Evolutionary conservation across 352 stramenopile genomes (phyloP), one percentile per base, ranked within the genome.

Genomic region (Phytophthora pinifolia): DNA sequence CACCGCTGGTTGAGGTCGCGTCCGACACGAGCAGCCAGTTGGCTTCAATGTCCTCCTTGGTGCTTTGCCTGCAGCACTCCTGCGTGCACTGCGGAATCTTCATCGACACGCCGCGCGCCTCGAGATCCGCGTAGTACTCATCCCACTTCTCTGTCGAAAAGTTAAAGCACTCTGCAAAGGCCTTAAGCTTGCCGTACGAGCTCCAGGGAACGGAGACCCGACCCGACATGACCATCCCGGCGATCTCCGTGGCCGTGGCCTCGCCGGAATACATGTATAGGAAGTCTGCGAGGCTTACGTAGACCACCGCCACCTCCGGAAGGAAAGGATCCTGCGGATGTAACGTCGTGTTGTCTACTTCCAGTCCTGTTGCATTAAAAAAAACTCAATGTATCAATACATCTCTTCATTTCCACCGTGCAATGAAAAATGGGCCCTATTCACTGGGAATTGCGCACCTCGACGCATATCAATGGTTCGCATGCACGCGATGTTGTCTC

Each of bases 201-300:
- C 71, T 89, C 83, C 83, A 94, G n/a, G 81, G 69, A 33, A 94
- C 79, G 2, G 76, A 86, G 44, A 94, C 83, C n/a, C 82, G 82
- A 22, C 83, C 83, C 9, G 83, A 92, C 77, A 94, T 89, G 64
- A 82, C 83, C 76, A 94, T 89, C 10, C 81, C 72, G 0, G 83
- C 83, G 36, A 94, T 94, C 59, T 94, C 83, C 15, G 73, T 71
- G 1, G 83, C 77, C 1, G 77, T 88, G 4, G 82, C 78, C 25
- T 92, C 77, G 37, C 83, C 83, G 31, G 81, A 90, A 68, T 94
- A 94, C 83, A 94, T 94, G 72, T 85, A 91, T 38, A 94, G 61
- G 45, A 94, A 94, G 46, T 94, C 83, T 2, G 76, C 74, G 1
- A 94, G 65, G 52, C 76, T 90, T 41, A 94, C 74, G 54, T 82